phyloP scores from a whole-genome alignment of 805 yeast species.

The Myxozyma melibiosi region DNA sequence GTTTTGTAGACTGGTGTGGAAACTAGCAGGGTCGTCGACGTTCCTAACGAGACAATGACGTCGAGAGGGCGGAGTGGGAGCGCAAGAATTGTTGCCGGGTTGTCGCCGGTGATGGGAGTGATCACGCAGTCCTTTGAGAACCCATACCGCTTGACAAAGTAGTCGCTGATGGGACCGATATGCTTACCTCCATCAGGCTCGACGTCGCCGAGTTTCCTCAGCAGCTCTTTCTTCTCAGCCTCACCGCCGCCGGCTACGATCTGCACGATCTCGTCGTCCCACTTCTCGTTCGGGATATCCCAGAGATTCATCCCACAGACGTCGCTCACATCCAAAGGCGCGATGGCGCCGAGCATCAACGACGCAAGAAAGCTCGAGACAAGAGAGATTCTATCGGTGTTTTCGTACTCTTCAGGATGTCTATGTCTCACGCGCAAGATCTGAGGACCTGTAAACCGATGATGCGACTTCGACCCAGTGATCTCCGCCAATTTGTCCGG shows the following conservation, averaged over 20 bases:
- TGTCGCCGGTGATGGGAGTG: slow-evolving; percentile 86
- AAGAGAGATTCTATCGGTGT: slow-evolving; percentile 65
- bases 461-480: slow-evolving; percentile 87
- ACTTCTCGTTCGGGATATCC: slow-evolving; percentile 61
- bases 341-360: slow-evolving; percentile 63
- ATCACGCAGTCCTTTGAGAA: slow-evolving; percentile 57
- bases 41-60: slow-evolving; percentile 79
- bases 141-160: slow-evolving; percentile 67
- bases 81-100: slow-evolving; percentile 82
- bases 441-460: slow-evolving; percentile 90
- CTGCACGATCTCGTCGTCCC: slow-evolving; percentile 58
- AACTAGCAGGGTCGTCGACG: slow-evolving; percentile 85
- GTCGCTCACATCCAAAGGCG: slow-evolving; percentile 76
- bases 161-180: slow-evolving; percentile 57
- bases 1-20: slow-evolving; percentile 79
- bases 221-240: slow-evolving; percentile 44
- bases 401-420: slow-evolving; percentile 54
- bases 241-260: slow-evolving; percentile 43
- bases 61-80: slow-evolving; percentile 77
- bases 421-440: slow-evolving; percentile 67
- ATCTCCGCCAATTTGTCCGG: slow-evolving; percentile 57
- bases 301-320: slow-evolving; percentile 93
- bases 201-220: slow-evolving; percentile 36
- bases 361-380: slow-evolving; percentile 80
- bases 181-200: slow-evolving; percentile 52